Evolutionary conservation across 164 flowering plant genomes (phyloP).

Genomic region (Taxillus chinensis): DNA sequence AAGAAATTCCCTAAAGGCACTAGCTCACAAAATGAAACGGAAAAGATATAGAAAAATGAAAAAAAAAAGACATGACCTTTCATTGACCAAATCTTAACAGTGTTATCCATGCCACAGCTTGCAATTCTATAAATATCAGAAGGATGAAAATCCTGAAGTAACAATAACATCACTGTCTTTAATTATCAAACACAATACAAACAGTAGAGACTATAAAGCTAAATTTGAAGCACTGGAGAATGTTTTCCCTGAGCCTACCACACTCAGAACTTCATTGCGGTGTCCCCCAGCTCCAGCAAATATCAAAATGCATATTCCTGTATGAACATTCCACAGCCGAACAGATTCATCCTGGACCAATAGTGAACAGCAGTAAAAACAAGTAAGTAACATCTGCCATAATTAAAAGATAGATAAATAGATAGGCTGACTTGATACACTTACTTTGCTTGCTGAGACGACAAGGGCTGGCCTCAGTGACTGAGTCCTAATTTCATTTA

Average conservation of each 20-base stretch:
- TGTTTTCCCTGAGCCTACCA: slow-evolving; percentile 39
- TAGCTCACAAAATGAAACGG: not conserved
- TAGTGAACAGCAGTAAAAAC: not conserved
- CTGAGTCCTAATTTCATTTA: slow-evolving; percentile 94
- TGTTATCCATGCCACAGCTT: slow-evolving; percentile 99
- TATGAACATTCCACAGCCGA: slow-evolving; percentile 91
- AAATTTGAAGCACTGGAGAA: not conserved
- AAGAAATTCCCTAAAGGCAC: not conserved
- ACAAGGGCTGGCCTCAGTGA: slow-evolving; percentile 78
- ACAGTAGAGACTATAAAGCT: not conserved
- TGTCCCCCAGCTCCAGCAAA: slow-evolving; percentile 99
- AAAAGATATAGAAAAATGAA: not conserved
- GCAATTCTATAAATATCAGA: slow-evolving; percentile 91
- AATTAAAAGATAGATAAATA: not conserved
- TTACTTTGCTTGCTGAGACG: slow-evolving; percentile 92
- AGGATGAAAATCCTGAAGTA: slow-evolving; percentile 88
- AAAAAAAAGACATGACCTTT: slow-evolving; percentile 39
- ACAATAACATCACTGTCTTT: slow-evolving; percentile 1
- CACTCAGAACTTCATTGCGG: slow-evolving; percentile 96
- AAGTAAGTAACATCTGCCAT: not conserved
- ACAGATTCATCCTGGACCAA: slow-evolving; percentile 87
- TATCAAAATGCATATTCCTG: slow-evolving; percentile 90
- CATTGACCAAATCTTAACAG: slow-evolving; percentile 99
- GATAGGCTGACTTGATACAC: not conserved
- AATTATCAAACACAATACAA: not conserved